Evolutionary conservation across 257 asterid genomes (phyloP), one percentile per base, ranked within the genome.

Genomic region (Forsythia viridissima): DNA sequence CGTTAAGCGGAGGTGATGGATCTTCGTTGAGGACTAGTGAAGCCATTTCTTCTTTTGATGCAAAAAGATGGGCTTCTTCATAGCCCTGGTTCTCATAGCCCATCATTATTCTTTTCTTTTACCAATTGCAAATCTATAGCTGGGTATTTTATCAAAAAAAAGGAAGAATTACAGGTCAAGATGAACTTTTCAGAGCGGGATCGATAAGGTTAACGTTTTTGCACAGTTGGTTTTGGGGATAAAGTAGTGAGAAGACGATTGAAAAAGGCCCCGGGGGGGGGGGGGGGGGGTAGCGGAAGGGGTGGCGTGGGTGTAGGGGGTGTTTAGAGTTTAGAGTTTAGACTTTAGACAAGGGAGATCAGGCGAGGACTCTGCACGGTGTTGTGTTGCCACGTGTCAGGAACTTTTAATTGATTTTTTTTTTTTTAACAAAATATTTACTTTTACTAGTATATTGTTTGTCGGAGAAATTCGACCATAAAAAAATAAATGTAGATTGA

Each of bases 11-110:
- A 55, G 77, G 85, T 20, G 78, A 82, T 65, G 80, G 55, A 76
- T 76, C 96, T 57, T 87, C 93, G 85, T 83, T 77, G 88, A 86
- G 89, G 80, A 78, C 83, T 43, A 90, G 77, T 16, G 97, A 86
- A 76, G 90, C 90, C 92, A 89, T 88, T 39, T 83, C 91, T 74
- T 87, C 93, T 71, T 87, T 85, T 79, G 88, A 85, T 46, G 91
- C 38, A 83, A 82, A 79, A 71, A 87, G 87, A 74, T 83, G 89
- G 51, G 89, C 87, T 80, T 88, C 90, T 72, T 88, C 93, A 61
- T 61, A 79, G 86, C 87, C 87, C 83, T 89, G 90, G 79, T 84
- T 90, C 80, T 89, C 97, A 21, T 80, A 82, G 40, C 90, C 90
- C 97, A 92, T 92, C 97, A 92, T 92, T 3, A 39, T 90, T 52